A percentile compares a stretch with the other conserved stretches of the same genome.
Evolutionary conservation across 495 filamentous ascomycete species (phyloP).

Genomic region (Bacidia rubella): DNA sequence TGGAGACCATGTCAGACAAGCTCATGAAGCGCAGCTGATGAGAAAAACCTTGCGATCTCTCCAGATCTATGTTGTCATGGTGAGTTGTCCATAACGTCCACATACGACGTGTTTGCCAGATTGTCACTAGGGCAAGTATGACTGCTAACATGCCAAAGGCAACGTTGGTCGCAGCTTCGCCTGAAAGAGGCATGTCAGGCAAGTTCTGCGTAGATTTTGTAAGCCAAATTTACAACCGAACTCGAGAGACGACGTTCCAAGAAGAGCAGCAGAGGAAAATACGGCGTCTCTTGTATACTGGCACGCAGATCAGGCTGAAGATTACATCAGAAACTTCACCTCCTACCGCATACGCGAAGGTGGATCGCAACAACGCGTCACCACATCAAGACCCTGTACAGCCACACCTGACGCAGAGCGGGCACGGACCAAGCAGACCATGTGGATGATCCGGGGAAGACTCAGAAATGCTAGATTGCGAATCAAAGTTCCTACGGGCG

Average conservation of each 20-base stretch:
- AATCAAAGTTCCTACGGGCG: too few species aligned
- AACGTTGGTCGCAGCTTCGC: constrained; percentile 1
- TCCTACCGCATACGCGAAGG: too few species aligned
- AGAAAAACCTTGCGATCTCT: too few species aligned
- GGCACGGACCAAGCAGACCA: too few species aligned
- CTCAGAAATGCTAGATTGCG: too few species aligned
- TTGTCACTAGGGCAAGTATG: constrained; percentile 3
- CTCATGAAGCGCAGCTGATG: too few species aligned
- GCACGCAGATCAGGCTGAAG: neutral
- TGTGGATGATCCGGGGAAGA: too few species aligned
- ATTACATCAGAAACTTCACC: neutral
- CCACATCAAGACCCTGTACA: too few species aligned
- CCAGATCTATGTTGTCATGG: too few species aligned
- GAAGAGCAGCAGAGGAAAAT: neutral
- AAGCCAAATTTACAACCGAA: neutral
- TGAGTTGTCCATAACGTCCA: constrained; percentile 7
- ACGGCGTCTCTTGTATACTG: neutral
- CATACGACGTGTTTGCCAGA: constrained; percentile 7
- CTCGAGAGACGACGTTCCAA: neutral
- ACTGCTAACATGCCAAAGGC: constrained; percentile 7
- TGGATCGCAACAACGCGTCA: too few species aligned
- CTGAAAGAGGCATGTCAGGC: neutral
- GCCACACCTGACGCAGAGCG: too few species aligned
- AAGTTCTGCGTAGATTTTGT: neutral
- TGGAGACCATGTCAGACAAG: too few species aligned